Base-by-base conservation (phyloP, 2,329 filamentous ascomycete genomes). In the Verticillium isaacii region DNA sequence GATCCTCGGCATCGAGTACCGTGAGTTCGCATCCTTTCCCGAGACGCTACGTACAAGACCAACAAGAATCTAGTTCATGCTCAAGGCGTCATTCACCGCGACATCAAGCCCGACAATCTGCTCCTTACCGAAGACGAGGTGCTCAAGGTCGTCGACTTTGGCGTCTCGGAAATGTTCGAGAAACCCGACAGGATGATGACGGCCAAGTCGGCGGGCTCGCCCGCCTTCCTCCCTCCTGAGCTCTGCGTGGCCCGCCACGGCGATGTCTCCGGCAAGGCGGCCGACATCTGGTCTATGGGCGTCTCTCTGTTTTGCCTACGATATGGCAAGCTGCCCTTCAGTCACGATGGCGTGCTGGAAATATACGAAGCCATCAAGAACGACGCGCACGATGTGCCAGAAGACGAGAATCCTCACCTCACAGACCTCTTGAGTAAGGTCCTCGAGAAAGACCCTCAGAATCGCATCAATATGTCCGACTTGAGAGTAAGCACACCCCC, bases 261-360 rank as follows among this genome's bases (percentile, higher is more conserved):
- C 1, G 89, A 93, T 66, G 89, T 98, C 1, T 94, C 91, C 2
- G 95, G 95, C 12, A 90, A 87, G 68, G 93, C 94, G 4, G 92
- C 92, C 4, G 95, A 99, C 75, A 93, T 99, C 60, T 99, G 95
- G 95, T 96, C 94, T 3, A 98, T 98, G 94, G 95, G 95, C 7
- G 89, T 97, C 9, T 96, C 93, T 1, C 80, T 99, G 2, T 98
- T 94, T 73, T 99, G 95, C 73, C 82, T 99, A 45, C 88, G 90
- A 64, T 98, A 96, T 70, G 95, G 95, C 36, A 83, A 80, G 58
- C 89, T 99, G 64, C 95, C 95, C 0, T 99, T 98, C 71, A 89
- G 93, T 69, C 85, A 89, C 61, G 80, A 85, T 6, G 88, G 87
- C 19, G 87, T 97, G 63, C 80, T 97, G 61, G 93, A 97, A 58